Base-by-base conservation (phyloP, 2,329 filamentous ascomycete genomes). In the Arthrobotrys iridis region DNA sequence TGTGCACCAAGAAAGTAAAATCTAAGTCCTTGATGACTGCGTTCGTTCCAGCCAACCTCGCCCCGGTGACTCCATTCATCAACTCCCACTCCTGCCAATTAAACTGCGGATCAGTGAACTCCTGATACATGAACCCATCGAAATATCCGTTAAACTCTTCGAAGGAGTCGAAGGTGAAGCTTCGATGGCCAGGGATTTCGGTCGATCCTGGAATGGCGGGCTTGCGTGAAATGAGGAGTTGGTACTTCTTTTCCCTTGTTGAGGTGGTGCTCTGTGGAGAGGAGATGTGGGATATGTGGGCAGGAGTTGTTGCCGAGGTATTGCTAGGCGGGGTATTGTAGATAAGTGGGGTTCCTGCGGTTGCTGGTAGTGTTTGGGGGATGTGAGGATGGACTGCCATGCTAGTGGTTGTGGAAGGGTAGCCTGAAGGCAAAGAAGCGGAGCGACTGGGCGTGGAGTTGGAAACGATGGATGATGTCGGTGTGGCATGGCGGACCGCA, bases 321-420 rank as follows among this genome's bases (percentile, higher is more conserved):
- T 64, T 43, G 8, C 33, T 35, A 0, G 50, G 50, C 4, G 60
- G 52, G 20, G 57, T 59, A 26, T 63, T 46, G 48, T 68, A 68
- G 24, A 59, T 52, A 13, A 18, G 48, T 15, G 63, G 45, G 11
- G 26, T 43, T 4, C 28, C 62, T 26, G 40, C 24, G 10, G 26
- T 18, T 10, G 57, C 45, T 18, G 46, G 22, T 1, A 55, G n/a
- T 4, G 50, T 7, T 55, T 35, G 50, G 1, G 57, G 40, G 30
- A 70, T 55, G 4, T n/a, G 41, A 11, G 35, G 62, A 43, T 75
- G 71, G 20, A 75, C 62, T 41, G 63, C 71, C 40, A 75, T 63
- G 46, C 71, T 75, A 4, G 71, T 75, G 3, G 63, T 68, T 8
- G 63, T 75, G 13, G 71, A 57, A 10, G 71, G 71, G 26, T 75